Evolutionary conservation across 1,284 basidiomycete species (phyloP), one percentile per base, ranked within the genome.

Genomic region (Puccinia polysora): DNA sequence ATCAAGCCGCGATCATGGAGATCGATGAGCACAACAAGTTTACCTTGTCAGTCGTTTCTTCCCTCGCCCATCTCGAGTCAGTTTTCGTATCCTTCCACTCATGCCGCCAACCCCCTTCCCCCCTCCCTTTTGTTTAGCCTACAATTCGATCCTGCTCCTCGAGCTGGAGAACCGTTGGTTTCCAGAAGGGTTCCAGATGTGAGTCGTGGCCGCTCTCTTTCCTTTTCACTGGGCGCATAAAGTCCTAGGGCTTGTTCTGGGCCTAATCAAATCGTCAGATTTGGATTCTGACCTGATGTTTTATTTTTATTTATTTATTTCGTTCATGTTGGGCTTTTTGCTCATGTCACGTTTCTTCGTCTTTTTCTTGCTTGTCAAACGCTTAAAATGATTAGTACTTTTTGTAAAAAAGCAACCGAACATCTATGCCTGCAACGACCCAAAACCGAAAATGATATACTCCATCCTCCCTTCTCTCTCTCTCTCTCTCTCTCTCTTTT

Each of bases 1-100:
- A 99, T 82, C 96, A 98, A 81, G 95, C 95, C 59, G 96, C 96
- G 60, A 99, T 99, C 81, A 96, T 99, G 89, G 95, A 98, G 83
- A 97, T 98, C 81, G 95, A 98, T 82, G 96, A 98, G 85, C 93
- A 93, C 84, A 84, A 94, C 67, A 78, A 78, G 53, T 73, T 75
- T 15, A 83, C 83, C 67, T 83, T 84, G 81, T 81, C 67, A 45
- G 45, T 47, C 63, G 65, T 68, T 15, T 43, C 71, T 62, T 59
- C 36, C 43, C 3, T 52, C 12, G 32, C 18, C 52, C 36, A 40
- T 73, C 47, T 58, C 30, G 43, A 40, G 14, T 28, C 34, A 60
- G 25, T 15, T 43, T 52, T 38, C 18, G 20, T 18, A 6, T n/a
- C 36, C 14, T 0, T 2, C 12, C 7, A 12, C 15, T 30, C 4